Conservation (phyloP, 306 rosid species). For the Rubus parviflorus region DNA sequence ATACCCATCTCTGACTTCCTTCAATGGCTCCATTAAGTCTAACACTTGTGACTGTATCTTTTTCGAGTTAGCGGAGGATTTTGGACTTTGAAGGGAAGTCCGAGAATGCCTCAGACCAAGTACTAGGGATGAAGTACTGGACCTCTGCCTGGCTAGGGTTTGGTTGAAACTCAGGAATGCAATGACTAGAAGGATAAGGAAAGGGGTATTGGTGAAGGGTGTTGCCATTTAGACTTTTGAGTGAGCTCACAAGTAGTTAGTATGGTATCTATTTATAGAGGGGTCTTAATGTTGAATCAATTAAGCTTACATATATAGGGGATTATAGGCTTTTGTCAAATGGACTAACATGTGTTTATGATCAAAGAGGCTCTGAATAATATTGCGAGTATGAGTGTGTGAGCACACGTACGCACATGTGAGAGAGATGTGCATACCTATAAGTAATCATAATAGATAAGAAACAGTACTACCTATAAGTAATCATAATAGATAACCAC, state of each 20-base stretch:
- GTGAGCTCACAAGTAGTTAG: constrained; percentile 1
- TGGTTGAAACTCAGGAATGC: constrained; percentile 14
- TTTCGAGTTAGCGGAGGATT: constrained; percentile 11
- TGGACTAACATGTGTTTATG: constrained; percentile 12
- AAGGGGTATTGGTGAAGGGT: neutral
- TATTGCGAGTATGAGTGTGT: constrained; percentile 10
- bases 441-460: neutral
- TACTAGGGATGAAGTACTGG: constrained; percentile 22
- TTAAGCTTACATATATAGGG: neutral
- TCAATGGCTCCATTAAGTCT: constrained; percentile 43
- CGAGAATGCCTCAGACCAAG: constrained; percentile 43
- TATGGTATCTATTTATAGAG: neutral
- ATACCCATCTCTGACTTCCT: constrained; percentile 54
- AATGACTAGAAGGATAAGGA: constrained; percentile 19
- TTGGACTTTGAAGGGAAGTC: constrained; percentile 30
- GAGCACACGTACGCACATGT: neutral
- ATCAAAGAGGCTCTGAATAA: neutral
- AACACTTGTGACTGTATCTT: constrained; percentile 20
- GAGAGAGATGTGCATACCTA: neutral
- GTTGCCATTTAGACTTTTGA: constrained; percentile 14
- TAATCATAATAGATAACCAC: neutral
- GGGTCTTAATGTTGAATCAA: neutral
- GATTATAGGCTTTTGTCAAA: neutral
- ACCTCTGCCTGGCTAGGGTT: constrained; percentile 25
- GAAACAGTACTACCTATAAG: neutral